phyloP scores from a whole-genome alignment of 768 basidiomycete genomes.

The Mrakia gelida region DNA sequence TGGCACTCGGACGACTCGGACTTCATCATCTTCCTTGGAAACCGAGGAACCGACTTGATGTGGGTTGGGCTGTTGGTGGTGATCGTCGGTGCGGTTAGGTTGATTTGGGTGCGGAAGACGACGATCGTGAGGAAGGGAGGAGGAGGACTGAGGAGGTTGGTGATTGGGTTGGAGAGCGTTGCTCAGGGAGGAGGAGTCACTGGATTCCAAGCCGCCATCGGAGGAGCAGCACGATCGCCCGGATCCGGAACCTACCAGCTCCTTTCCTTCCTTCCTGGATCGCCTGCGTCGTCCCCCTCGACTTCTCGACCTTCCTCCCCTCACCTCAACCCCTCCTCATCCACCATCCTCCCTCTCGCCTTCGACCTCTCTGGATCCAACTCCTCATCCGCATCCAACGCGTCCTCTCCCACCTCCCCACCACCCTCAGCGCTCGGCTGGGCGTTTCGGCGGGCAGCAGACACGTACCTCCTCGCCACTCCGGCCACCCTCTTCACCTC shows the following conservation, averaged over 20 bases:
- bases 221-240: background rate
- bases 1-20: slow-evolving; percentile 98
- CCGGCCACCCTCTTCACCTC: slow-evolving; percentile 26
- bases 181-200: slow-evolving; percentile 26
- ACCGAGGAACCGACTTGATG: slow-evolving; percentile 84
- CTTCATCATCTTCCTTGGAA: slow-evolving; percentile 88
- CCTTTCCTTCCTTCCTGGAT: slow-evolving; percentile 52
- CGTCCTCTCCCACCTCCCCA: slow-evolving; percentile 1
- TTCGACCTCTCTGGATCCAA: slow-evolving; percentile 4
- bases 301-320: slow-evolving; percentile 56
- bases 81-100: slow-evolving; percentile 61
- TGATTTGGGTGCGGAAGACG: slow-evolving; percentile 33
- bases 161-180: slow-evolving; percentile 30
- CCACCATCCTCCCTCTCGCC: slow-evolving; percentile 15
- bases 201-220: slow-evolving; percentile 22
- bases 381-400: slow-evolving; percentile 5
- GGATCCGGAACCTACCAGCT: slow-evolving; percentile 10
- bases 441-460: slow-evolving; percentile 21
- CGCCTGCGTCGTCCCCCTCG: slow-evolving; percentile 53
- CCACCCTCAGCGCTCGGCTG: slow-evolving; percentile 6
- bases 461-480: slow-evolving; percentile 19
- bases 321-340: background rate
- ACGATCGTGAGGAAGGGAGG: slow-evolving; percentile 38
- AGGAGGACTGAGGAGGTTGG: slow-evolving; percentile 30
- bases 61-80: slow-evolving; percentile 73